Conservation (phyloP, 768 basidiomycete genomes). For the Amanita exitialis region DNA sequence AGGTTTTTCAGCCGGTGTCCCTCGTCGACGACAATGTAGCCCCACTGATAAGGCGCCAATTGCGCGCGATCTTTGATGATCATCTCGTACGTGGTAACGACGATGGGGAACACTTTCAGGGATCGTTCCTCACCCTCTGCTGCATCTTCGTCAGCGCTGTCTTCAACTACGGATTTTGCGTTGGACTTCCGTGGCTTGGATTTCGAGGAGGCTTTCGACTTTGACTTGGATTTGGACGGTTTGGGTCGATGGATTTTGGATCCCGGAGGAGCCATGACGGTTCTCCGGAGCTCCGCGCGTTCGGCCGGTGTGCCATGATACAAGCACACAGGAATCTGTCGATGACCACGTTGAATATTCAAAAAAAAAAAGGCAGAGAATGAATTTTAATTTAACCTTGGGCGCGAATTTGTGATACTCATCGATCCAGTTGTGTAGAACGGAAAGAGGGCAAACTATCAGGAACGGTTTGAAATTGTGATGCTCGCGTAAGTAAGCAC, state of each 20-base stretch:
- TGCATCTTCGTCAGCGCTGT: conserved; percentile 12
- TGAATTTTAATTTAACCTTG: conserved; percentile 30
- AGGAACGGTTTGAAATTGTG: conserved; percentile 69
- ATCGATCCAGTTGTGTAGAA: conserved; percentile 83
- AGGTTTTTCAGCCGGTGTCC: conserved; percentile 95
- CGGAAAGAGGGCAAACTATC: conserved; percentile 87
- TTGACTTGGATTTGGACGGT: conserved; percentile 1
- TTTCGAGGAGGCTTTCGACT: conserved; percentile 6
- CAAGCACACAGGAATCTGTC: conserved; percentile 75
- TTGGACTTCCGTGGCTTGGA: conserved; percentile 6
- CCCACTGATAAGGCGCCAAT: conserved; percentile 58
- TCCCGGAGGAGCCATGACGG: conserved; percentile 36
- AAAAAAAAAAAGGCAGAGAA: neutral
- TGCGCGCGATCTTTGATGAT: conserved; percentile 74
- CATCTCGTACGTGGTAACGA: conserved; percentile 89
- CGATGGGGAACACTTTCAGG: conserved; percentile 51
- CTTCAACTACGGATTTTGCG: conserved; percentile 9
- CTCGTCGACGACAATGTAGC: conserved; percentile 94
- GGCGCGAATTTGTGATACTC: conserved; percentile 86
- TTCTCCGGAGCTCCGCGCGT: conserved; percentile 68
- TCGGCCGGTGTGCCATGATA: conserved; percentile 84
- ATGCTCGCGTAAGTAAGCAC: conserved; percentile 77
- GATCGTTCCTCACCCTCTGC: conserved; percentile 13
- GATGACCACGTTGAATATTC: neutral
- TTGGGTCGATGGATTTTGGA: conserved; percentile 4